Evolutionary conservation across 2,329 filamentous ascomycete genomes (phyloP).

Genomic region (Aspergillus sp.): DNA sequence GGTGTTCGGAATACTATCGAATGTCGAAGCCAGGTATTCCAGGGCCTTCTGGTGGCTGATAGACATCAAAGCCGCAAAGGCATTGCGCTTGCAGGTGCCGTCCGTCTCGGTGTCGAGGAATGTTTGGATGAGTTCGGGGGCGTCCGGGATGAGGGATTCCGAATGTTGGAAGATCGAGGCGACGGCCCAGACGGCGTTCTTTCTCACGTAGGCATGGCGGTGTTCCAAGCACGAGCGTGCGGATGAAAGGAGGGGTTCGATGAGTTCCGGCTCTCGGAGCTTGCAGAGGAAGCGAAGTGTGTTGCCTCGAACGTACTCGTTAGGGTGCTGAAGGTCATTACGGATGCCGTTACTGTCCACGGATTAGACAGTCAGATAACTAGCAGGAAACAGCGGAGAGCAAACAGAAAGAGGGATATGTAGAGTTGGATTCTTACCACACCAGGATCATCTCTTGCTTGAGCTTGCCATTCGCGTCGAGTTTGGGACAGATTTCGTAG

Average conservation of each 20-base stretch:
- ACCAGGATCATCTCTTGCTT: slow-evolving; percentile 99
- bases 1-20: slow-evolving; percentile 90
- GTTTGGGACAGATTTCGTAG: slow-evolving; percentile 98
- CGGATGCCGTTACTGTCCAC: slow-evolving; percentile 83
- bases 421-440: slow-evolving; percentile 62
- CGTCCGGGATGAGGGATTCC: slow-evolving; percentile 89
- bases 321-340: slow-evolving; percentile 94
- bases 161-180: slow-evolving; percentile 90
- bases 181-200: slow-evolving; percentile 95
- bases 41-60: slow-evolving; percentile 94
- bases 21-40: slow-evolving; percentile 81
- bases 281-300: slow-evolving; percentile 98
- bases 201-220: slow-evolving; percentile 94
- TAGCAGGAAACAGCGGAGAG: slow-evolving; percentile 4
- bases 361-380: background rate
- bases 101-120: slow-evolving; percentile 93
- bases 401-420: slow-evolving; percentile 7
- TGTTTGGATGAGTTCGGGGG: slow-evolving; percentile 82
- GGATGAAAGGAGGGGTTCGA: slow-evolving; percentile 91
- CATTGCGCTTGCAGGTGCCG: slow-evolving; percentile 95
- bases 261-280: slow-evolving; percentile 89
- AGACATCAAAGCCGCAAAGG: slow-evolving; percentile 83
- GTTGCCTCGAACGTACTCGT: slow-evolving; percentile 97
- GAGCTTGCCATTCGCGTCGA: slow-evolving; percentile 86
- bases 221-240: slow-evolving; percentile 91